Percentiles rank a stretch among this genome's conserved stretches.
These are phyloP conservation scores for Rhizopogon vinicolor DNA, from an alignment of 768 basidiomycete genomes.

Conservation along the genomic window DNA sequence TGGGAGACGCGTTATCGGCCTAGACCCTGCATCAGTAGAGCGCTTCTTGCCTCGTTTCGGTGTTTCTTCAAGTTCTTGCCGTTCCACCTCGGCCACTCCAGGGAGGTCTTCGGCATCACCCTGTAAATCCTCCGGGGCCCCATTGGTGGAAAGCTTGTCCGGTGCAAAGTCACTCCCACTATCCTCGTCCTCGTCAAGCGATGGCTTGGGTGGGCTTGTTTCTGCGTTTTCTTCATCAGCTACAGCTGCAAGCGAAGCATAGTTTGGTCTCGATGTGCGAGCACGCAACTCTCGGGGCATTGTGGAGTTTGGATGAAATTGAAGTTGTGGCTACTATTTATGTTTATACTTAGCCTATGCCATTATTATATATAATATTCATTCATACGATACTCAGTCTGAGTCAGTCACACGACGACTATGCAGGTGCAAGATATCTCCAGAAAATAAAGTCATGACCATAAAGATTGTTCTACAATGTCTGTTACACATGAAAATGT, in stretches of 20 bases:
- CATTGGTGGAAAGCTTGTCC: conserved; percentile 24
- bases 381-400: too few species aligned
- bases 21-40: neutral
- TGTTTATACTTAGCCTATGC: too few species aligned
- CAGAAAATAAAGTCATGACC: neutral
- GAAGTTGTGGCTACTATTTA: too few species aligned
- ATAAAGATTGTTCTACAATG: neutral
- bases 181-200: conserved; percentile 19
- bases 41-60: conserved; percentile 10
- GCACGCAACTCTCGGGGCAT: conserved; percentile 58
- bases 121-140: conserved; percentile 23
- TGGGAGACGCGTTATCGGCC: neutral
- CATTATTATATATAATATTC: too few species aligned
- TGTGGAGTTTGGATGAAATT: neutral
- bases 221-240: conserved; percentile 26
- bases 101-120: conserved; percentile 27
- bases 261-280: conserved; percentile 48
- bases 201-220: conserved; percentile 36
- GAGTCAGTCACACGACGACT: too few species aligned
- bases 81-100: conserved; percentile 21
- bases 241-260: conserved; percentile 34
- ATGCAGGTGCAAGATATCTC: too few species aligned
- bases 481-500: neutral
- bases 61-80: conserved; percentile 3
- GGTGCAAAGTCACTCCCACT: conserved; percentile 57